Evolutionary conservation across 1,284 basidiomycete species (phyloP).

Genomic region (Melanopsichium pennsylvanicum): DNA sequence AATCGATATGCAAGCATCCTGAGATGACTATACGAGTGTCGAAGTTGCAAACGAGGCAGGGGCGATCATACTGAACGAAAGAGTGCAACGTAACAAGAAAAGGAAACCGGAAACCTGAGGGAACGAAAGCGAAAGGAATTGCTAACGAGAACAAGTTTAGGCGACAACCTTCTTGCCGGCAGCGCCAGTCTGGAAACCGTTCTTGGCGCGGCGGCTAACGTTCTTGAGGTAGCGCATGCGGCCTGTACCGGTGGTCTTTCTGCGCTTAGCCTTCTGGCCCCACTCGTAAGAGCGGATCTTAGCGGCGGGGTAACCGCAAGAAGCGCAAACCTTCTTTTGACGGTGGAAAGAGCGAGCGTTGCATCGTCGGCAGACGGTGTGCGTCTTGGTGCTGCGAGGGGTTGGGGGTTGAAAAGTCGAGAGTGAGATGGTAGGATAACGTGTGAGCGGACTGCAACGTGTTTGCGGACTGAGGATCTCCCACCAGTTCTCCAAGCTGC

Average conservation of each 20-base stretch:
- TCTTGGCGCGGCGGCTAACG: conserved; percentile 73
- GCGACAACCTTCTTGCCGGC: conserved; percentile 62
- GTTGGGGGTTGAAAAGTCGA: neutral
- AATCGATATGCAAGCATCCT: conserved; percentile 1
- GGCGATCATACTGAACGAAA: conserved; percentile 21
- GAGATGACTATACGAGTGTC: neutral
- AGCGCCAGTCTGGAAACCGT: conserved; percentile 75
- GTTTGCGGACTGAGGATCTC: neutral
- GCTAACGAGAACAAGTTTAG: conserved; percentile 35
- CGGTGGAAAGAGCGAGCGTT: conserved; percentile 91
- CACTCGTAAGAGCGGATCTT: conserved; percentile 96
- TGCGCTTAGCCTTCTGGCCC: conserved; percentile 98
- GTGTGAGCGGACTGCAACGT: conserved; percentile 14
- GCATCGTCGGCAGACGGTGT: conserved; percentile 84
- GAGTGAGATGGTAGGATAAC: conserved; percentile 8
- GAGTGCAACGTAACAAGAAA: conserved; percentile 12
- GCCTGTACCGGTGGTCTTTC: conserved; percentile 96
- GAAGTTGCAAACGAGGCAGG: neutral
- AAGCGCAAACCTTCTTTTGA: conserved; percentile 95
- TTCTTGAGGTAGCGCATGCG: conserved; percentile 92
- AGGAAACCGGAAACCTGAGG: conserved; percentile 5
- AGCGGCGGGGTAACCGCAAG: conserved; percentile 95
- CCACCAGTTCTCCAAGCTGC: conserved; percentile 3
- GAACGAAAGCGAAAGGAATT: conserved; percentile 3
- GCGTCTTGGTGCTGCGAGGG: conserved; percentile 86